These are phyloP conservation scores for Candida vartiovaarae DNA, from an alignment of 805 yeast genomes.

Conservation along the genomic window DNA sequence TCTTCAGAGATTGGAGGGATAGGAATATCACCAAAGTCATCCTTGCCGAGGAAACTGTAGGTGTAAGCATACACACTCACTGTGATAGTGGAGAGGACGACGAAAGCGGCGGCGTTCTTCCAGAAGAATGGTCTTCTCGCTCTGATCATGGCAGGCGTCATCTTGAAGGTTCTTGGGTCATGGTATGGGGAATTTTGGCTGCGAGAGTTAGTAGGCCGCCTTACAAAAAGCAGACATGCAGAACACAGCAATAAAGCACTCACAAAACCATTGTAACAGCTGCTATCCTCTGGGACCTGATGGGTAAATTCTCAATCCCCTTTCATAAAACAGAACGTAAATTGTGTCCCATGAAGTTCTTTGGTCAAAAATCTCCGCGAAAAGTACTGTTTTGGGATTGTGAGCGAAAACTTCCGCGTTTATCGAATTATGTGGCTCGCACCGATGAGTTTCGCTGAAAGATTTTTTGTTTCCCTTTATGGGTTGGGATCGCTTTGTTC, in stretches of 20 bases:
- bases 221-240: too few relatives aligned
- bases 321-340: too few relatives aligned
- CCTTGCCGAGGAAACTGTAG: conserved; percentile 57
- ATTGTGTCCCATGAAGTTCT: too few relatives aligned
- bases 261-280: background rate
- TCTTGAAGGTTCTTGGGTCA: conserved; percentile 67
- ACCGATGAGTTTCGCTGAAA: conserved; percentile 6
- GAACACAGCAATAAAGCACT: background rate
- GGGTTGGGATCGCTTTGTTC: too few relatives aligned
- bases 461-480: too few relatives aligned
- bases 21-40: conserved; percentile 87
- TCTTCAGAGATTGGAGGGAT: conserved; percentile 85
- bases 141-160: conserved; percentile 90
- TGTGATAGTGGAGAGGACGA: conserved; percentile 54
- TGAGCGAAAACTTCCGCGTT: background rate
- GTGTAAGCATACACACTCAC: conserved; percentile 61
- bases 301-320: too few relatives aligned
- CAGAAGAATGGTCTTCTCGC: conserved; percentile 85
- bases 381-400: too few relatives aligned
- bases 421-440: conserved; percentile 3
- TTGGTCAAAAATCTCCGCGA: background rate
- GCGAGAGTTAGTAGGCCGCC: conserved; percentile 4
- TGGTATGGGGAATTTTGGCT: conserved; percentile 39
- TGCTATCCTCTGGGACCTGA: too few relatives aligned
- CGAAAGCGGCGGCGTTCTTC: conserved; percentile 62